Evolutionary conservation across 2,329 filamentous ascomycete species (phyloP).

Genomic region (Fusarium chuoi): DNA sequence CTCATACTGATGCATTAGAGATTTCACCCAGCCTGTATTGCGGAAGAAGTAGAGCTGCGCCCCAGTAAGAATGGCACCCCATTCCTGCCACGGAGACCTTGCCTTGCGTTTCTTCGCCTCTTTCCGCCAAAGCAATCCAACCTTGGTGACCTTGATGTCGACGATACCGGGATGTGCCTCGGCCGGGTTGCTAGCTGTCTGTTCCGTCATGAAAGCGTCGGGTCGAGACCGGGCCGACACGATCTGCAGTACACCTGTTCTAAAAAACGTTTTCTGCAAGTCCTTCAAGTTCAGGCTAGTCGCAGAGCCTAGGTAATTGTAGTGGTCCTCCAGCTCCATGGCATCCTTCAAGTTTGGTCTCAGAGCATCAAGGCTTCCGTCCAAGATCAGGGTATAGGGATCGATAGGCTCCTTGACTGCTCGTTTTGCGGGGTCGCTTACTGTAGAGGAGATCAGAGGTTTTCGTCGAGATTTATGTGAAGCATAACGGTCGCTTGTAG

Average conservation of each 20-base stretch:
- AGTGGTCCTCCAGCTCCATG: slow-evolving; percentile 91
- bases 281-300: slow-evolving; percentile 81
- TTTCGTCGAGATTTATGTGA: slow-evolving; percentile 78
- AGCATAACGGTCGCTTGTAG: slow-evolving; percentile 78
- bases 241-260: slow-evolving; percentile 92
- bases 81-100: slow-evolving; percentile 97
- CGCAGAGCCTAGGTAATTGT: slow-evolving; percentile 84
- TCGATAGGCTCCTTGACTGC: slow-evolving; percentile 87
- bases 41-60: slow-evolving; percentile 97
- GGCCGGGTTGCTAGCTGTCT: slow-evolving; percentile 83
- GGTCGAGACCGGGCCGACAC: slow-evolving; percentile 92
- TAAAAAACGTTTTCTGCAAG: slow-evolving; percentile 88
- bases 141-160: slow-evolving; percentile 97
- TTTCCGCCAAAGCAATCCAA: slow-evolving; percentile 94
- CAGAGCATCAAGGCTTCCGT: slow-evolving; percentile 84
- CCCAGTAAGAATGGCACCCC: slow-evolving; percentile 96
- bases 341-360: slow-evolving; percentile 91
- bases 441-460: slow-evolving; percentile 73
- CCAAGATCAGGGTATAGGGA: slow-evolving; percentile 93
- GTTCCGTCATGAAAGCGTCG: slow-evolving; percentile 92
- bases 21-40: slow-evolving; percentile 92
- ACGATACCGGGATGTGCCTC: slow-evolving; percentile 93
- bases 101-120: slow-evolving; percentile 93
- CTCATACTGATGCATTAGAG: slow-evolving; percentile 88
- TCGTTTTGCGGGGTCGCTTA: slow-evolving; percentile 63